Evolutionary conservation across 129 eudicot genomes (phyloP).

Genomic region (sunflower (Helianthus annuus)): DNA sequence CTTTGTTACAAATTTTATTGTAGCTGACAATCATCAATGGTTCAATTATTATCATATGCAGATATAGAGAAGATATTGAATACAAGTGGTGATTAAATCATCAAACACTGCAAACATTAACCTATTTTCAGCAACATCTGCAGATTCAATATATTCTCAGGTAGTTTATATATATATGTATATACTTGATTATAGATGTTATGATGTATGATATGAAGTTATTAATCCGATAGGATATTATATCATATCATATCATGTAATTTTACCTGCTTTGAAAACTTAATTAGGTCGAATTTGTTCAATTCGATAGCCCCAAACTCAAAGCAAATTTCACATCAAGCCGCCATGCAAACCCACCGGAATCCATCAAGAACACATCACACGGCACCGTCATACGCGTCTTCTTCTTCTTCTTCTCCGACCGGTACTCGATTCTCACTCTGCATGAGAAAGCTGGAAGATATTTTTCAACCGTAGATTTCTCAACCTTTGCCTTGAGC

Average conservation of each 20-base stretch:
- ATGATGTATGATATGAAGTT: not conserved
- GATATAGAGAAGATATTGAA: constrained; percentile 18
- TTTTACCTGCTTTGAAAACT: constrained; percentile 28
- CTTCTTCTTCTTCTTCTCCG: constrained; percentile 35
- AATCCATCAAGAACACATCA: constrained; percentile 75
- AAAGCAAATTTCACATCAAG: constrained; percentile 67
- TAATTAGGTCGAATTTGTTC: constrained; percentile 19
- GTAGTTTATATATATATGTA: not conserved
- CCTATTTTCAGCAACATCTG: constrained; percentile 10
- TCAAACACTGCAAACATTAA: constrained; percentile 7
- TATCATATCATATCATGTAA: not conserved
- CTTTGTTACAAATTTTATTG: constrained; percentile 24
- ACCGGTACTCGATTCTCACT: constrained; percentile 49
- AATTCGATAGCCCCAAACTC: constrained; percentile 52
- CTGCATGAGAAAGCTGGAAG: constrained; percentile 64
- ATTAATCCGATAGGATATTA: not conserved
- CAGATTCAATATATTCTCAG: constrained; percentile 6
- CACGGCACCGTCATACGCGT: constrained; percentile 55
- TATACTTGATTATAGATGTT: constrained; percentile 9
- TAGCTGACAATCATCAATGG: constrained; percentile 28
- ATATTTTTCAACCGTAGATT: constrained; percentile 32
- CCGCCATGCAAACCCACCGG: constrained; percentile 77
- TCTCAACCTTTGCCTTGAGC: constrained; percentile 45
- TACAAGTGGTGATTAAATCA: not conserved
- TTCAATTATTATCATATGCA: constrained; percentile 33